Conservation (phyloP, 2,329 filamentous ascomycete genomes). For the Keithomyces neogunnii region DNA sequence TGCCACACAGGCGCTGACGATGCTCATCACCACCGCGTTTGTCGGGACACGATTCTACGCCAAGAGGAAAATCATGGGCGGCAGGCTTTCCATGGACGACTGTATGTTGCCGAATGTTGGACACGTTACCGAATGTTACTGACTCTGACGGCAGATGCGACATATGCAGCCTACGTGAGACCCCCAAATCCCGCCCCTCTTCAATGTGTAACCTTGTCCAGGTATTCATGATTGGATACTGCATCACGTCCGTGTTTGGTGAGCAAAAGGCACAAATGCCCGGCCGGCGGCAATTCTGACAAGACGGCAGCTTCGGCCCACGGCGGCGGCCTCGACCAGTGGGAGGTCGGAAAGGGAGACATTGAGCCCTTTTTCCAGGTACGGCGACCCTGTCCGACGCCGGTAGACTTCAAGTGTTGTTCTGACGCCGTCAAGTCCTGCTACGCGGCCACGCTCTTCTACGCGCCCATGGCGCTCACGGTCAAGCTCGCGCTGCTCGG, state of each 20-base stretch:
- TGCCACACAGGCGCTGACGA: constrained; percentile 18
- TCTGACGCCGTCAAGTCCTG: constrained; percentile 18
- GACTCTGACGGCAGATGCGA: constrained; percentile 8
- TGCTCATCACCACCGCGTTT: constrained; percentile 17
- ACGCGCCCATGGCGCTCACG: constrained; percentile 33
- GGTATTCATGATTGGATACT: constrained; percentile 21
- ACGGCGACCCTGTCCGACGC: neutral
- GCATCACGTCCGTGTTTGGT: constrained; percentile 16
- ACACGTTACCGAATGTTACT: neutral
- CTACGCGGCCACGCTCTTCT: constrained; percentile 35
- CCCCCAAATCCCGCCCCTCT: neutral
- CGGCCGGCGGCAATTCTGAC: neutral
- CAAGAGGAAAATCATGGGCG: constrained; percentile 12
- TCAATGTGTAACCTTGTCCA: neutral
- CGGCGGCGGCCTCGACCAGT: constrained; percentile 27
- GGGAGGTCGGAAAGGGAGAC: constrained; percentile 21
- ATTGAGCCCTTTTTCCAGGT: constrained; percentile 27
- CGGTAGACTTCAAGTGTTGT: neutral
- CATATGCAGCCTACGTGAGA: constrained; percentile 13
- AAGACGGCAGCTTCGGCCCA: constrained; percentile 14
- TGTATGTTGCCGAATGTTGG: constrained; percentile 13
- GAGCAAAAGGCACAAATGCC: neutral
- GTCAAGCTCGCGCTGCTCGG: constrained; percentile 35
- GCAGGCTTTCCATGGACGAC: constrained; percentile 15
- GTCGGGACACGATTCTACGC: constrained; percentile 17